Percentiles rank a stretch among this genome's conserved stretches.
phyloP scores from a whole-genome alignment of 202 grass and related monocot genomes.

The Panicum virgatum region DNA sequence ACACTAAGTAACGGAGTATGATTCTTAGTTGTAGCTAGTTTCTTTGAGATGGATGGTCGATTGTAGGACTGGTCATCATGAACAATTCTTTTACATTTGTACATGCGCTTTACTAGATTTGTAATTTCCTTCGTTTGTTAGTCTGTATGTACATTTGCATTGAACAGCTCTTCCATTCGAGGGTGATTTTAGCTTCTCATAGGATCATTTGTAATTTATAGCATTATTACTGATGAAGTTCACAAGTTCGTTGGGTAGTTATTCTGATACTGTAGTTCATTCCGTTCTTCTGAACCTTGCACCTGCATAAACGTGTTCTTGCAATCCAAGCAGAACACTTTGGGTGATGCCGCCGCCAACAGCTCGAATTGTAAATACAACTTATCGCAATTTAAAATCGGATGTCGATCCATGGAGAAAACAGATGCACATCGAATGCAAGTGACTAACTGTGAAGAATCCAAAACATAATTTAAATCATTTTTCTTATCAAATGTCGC shows the following conservation, averaged over 20 bases:
- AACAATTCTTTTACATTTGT: slow-evolving; percentile 42
- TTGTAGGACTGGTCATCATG: not conserved
- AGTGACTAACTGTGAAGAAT: not conserved
- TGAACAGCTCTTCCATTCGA: not conserved
- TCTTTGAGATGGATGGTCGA: not conserved
- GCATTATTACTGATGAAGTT: too few species aligned
- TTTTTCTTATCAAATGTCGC: not conserved
- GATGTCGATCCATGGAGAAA: too few species aligned
- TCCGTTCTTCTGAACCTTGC: too few species aligned
- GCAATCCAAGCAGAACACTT: too few species aligned
- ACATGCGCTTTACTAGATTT: slow-evolving; percentile 1
- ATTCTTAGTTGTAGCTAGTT: not conserved
- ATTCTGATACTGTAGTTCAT: too few species aligned
- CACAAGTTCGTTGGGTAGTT: too few species aligned
- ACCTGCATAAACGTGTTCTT: not conserved
- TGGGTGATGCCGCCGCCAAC: too few species aligned
- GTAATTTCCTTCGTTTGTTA: slow-evolving; percentile 31
- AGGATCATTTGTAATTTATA: too few species aligned
- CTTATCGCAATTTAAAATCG: not conserved
- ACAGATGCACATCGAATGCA: too few species aligned
- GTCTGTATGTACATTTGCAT: not conserved
- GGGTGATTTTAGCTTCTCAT: not conserved
- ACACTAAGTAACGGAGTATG: not conserved
- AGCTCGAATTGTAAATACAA: too few species aligned
- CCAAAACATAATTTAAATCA: not conserved